Evolutionary conservation across 78 protist species (phyloP), one percentile per base, ranked within the genome.

Genomic region (Creolimax fragrantissima): DNA sequence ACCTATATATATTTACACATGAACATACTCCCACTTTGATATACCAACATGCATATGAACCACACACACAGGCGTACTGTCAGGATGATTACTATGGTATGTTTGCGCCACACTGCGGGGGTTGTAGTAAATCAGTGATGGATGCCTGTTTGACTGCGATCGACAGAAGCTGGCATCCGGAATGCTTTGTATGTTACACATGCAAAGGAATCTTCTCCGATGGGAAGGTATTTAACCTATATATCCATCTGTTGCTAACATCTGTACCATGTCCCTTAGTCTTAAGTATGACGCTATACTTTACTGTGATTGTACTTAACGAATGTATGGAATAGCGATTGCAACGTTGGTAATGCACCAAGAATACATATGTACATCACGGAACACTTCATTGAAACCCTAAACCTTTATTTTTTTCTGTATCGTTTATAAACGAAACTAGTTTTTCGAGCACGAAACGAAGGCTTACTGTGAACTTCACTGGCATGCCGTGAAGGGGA

Each of bases 361-460:
- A n/a, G n/a, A n/a, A n/a, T n/a, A n/a, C n/a, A n/a, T n/a, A n/a
- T n/a, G n/a, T n/a, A n/a, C n/a, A n/a, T n/a, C n/a, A n/a, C n/a
- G n/a, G n/a, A n/a, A n/a, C n/a, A n/a, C n/a, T n/a, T n/a, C n/a
- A n/a, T n/a, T n/a, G n/a, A n/a, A n/a, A n/a, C n/a, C n/a, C n/a
- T n/a, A n/a, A n/a, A n/a, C n/a, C n/a, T n/a, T n/a, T n/a, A n/a
- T n/a, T n/a, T n/a, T n/a, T n/a, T n/a, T n/a, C n/a, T n/a, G n/a
- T n/a, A n/a, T n/a, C n/a, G n/a, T n/a, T n/a, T n/a, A n/a, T n/a
- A n/a, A n/a, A n/a, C n/a, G n/a, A n/a, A n/a, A n/a, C n/a, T 3
- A 44, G 35, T 93, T 93, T 41, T 93, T 85, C 36, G 94, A 93
- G 6, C 84, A 44, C 45, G 94, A 93, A 44, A 44, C 67, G 35